Conservation (phyloP, 2,329 filamentous ascomycete genomes). For the Endocalyx cinctus region DNA sequence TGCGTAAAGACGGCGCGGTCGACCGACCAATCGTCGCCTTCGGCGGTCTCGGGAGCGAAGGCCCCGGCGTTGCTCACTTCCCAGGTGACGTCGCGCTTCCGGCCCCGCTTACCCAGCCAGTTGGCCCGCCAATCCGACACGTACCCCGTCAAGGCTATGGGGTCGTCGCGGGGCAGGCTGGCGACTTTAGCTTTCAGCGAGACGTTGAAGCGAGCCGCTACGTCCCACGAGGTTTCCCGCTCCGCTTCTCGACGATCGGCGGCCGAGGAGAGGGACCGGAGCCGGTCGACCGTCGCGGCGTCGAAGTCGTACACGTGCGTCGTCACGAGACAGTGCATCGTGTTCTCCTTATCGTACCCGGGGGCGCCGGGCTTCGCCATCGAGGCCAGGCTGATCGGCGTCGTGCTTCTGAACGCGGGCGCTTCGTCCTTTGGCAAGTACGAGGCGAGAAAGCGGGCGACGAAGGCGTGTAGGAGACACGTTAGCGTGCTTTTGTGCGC, state of each 20-base stretch:
- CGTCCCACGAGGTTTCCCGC: conserved; percentile 32
- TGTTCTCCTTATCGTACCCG: conserved; percentile 21
- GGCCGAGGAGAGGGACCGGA: conserved; percentile 17
- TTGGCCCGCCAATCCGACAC: conserved; percentile 39
- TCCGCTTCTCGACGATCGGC: conserved; percentile 9
- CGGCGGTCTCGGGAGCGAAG: conserved; percentile 18
- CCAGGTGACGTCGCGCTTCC: conserved; percentile 39
- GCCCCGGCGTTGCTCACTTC: conserved; percentile 50
- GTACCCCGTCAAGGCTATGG: conserved; percentile 35
- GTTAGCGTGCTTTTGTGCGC: conserved; percentile 42
- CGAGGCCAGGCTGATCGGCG: conserved; percentile 44
- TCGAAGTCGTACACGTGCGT: conserved; percentile 27
- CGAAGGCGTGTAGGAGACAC: conserved; percentile 42
- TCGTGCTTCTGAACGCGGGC: conserved; percentile 31
- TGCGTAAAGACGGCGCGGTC: conserved; percentile 47
- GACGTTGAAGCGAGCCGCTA: conserved; percentile 30
- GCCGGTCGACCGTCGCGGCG: conserved; percentile 14
- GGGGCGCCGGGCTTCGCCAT: conserved; percentile 27
- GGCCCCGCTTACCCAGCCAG: conserved; percentile 38
- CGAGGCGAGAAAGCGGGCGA: conserved; percentile 35
- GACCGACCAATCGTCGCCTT: conserved; percentile 29
- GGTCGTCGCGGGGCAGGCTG: conserved; percentile 38
- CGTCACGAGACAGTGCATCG: conserved; percentile 38
- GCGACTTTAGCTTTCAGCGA: conserved; percentile 29
- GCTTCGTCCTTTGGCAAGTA: conserved; percentile 30